Base-by-base conservation (phyloP, 768 basidiomycete genomes). In the Boletus rubropictus region DNA sequence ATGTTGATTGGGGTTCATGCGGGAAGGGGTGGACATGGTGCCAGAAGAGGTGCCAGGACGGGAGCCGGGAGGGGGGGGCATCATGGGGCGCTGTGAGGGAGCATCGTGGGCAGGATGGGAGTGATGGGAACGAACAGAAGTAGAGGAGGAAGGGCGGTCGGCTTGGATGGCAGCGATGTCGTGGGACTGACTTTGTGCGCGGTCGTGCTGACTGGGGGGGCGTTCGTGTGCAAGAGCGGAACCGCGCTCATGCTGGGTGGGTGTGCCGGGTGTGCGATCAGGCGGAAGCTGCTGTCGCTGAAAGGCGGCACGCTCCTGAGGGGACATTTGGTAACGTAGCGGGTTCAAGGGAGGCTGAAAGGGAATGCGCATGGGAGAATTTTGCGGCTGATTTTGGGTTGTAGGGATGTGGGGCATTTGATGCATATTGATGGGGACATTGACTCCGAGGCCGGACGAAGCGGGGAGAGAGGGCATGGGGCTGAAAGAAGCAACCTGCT, bases 321-420 rank as follows among this genome's bases (percentile, higher is more conserved):
- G 60, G 17, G 56, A 40, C 57, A 67, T 52, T 25, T 68, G 66
- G 27, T 61, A 60, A 31, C 66, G 66, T 25, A 58, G 56, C 22
- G 49, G 42, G 44, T 53, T 57, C 41, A 54, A 49, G 17, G 46
- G 40, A 18, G 45, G 46, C 28, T 52, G 55, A 14, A 54, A 50
- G 20, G 47, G 42, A 9, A 58, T 44, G 27, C 65, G 64, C 48
- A 51, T 46, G 15, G 46, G 54, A 1, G 59, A 44, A 45, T 66
- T 61, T 36, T 56, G 60, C 1, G 38, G 55, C 48, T 54, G 58
- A 41, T 55, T 61, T 29, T 34, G 55, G 4, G 47, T 17, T 4
- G 48, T 46, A 21, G 45, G 37, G 53, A 63, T 61, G 42, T 57
- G 56, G 27, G 50, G 31, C 33, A 58, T 47, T 14, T 47, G 53